Base-by-base conservation (phyloP, 2,329 filamentous ascomycete species). In the Claviceps humidiphila region DNA sequence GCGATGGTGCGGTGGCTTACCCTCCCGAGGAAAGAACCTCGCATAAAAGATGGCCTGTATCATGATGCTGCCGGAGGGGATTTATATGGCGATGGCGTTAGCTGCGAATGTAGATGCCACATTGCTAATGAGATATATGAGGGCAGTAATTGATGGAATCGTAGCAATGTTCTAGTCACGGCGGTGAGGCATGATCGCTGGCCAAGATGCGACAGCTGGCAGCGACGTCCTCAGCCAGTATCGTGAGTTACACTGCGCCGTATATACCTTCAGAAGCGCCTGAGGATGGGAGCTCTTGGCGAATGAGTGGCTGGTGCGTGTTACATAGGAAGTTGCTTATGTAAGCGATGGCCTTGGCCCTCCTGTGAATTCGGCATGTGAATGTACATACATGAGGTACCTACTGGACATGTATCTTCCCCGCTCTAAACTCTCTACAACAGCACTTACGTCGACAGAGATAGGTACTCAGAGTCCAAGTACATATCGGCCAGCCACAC, bases 41-140 rank as follows among this genome's bases (percentile, higher is more conserved):
- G 82, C 81, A 64, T 84, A 85, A 61, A 85, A 85, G 53, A 86
- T 85, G 58, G 79, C 81, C 63, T 82, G 78, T 51, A 86, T 85
- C 78, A 84, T 83, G 60, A 54, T 60, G 55, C 24, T 37, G 47
- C 13, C 20, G 34, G 3, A 20, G 30, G 24, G 40, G 26, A 3
- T 26, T 44, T 13, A 17, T 11, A 22, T 16, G 30, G 38, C 24
- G 39, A 42, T 14, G 47, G n/a, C 37, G 47, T 17, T 20, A n/a
- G 20, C 20, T 24, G 13, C 14, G 20, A 14, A 43, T 24, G 5
- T n/a, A 24, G 26, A 20, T 17, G 24, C 37, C 44, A 30, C 41
- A 50, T 50, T 34, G 30, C 30, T 45, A 34, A n/a, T 39, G 41
- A 22, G 41, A 42, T 17, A 42, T 17, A 16, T 4, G n/a, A 43